Conservation (phyloP, 2,329 filamentous ascomycete genomes). For the Alternaria triticina region DNA sequence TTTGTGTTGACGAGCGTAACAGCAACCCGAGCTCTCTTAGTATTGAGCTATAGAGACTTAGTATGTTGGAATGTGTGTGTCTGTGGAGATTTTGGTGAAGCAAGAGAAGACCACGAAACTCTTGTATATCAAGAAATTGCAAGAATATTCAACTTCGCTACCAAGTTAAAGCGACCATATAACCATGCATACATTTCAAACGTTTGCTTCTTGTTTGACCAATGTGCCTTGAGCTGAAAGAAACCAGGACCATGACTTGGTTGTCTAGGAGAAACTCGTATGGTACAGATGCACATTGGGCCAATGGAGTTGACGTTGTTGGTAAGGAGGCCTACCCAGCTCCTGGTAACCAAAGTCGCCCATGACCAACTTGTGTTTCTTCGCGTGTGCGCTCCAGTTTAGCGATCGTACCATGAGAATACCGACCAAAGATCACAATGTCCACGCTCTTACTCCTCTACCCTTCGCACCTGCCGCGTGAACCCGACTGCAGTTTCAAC, state of each 20-base stretch:
- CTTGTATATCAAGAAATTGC: not conserved
- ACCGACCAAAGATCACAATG: not conserved
- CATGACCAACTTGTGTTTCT: not conserved
- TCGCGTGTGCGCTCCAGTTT: not conserved
- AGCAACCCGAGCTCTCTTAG: not conserved
- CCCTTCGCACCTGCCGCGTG: not conserved
- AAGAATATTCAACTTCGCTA: not conserved
- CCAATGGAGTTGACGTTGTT: not conserved
- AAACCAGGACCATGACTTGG: not conserved
- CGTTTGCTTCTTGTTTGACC: not conserved
- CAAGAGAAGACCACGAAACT: not conserved
- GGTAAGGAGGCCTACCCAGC: not conserved
- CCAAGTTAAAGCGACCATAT: not conserved
- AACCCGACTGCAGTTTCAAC: not conserved
- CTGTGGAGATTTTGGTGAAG: not conserved
- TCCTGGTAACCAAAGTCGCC: not conserved
- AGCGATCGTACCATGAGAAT: not conserved
- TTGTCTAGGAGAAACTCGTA: not conserved
- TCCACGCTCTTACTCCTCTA: not conserved
- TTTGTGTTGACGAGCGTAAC: not conserved
- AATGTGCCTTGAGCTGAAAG: not conserved
- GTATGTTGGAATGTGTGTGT: not conserved
- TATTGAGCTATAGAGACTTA: not conserved
- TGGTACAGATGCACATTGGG: not conserved
- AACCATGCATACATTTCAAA: not conserved